Evolutionary conservation across 352 stramenopile species (phyloP), one percentile per base, ranked within the genome.

Genomic region (Pythium brassicae): DNA sequence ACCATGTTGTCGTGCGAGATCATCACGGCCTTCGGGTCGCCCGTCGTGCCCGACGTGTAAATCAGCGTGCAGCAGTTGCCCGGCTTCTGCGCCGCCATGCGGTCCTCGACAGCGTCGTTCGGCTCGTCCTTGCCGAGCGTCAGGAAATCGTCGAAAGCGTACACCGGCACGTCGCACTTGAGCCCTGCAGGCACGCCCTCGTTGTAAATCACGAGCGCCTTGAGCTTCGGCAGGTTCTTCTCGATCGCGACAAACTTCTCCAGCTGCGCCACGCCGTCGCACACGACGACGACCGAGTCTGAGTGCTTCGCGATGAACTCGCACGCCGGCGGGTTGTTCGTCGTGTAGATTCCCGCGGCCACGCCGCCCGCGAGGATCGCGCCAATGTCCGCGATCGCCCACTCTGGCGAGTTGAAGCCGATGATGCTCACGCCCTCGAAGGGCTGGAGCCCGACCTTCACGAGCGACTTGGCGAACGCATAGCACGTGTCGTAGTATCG

Each of bases 11-110:
- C 92, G 76, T 98, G 89, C 47, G 86, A 97, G 57, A 98, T 92
- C 94, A 98, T 98, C 26, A 98, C 95, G 25, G 89, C 94, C 75
- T 98, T 98, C n/a, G 95, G 95, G 59, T 88, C 69, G 29, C 95
- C 89, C 19, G 95, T 98, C 58, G 94, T 98, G 59, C 95, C 95
- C 27, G 87, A 97, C 53, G 94, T 98, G 77, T 98, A 98, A 59
- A 98, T 97, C 48, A 98, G 72, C 57, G 87, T 86, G 67, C 80
- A 90, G 68, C 86, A 96, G 65, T 96, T 75, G 39, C 86, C 85
- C 0, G 89, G 87, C 60, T 91, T 88, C 62, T 94, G 79, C 4
- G 61, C 69, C 26, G 79, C 77, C 59, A 96, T 93, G 58, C 83
- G 71, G 47, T 86, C 77, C 53, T 91, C 53, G 3, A 97, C 63